Conservation (phyloP, 1,284 basidiomycete species). For the Ustanciosporium gigantosporum region DNA sequence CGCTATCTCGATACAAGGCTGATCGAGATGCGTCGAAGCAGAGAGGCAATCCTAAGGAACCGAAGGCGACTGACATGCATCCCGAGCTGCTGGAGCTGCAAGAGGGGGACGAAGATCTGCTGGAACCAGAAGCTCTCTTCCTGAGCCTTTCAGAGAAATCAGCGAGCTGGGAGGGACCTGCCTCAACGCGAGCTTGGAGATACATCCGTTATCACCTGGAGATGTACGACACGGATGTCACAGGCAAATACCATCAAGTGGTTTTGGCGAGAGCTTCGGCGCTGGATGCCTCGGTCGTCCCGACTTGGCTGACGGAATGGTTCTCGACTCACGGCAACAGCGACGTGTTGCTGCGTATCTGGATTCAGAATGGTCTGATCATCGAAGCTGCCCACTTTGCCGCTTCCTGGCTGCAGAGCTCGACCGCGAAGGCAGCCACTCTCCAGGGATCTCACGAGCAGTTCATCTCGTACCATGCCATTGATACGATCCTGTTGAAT, state of each 20-base stretch:
- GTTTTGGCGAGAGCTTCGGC: constrained; percentile 59
- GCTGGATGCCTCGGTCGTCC: constrained; percentile 10
- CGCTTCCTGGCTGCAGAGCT: constrained; percentile 10
- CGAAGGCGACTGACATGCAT: constrained; percentile 17
- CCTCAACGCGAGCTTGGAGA: constrained; percentile 80
- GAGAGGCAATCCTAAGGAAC: constrained; percentile 5
- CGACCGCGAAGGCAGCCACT: constrained; percentile 2
- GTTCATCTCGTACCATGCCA: constrained; percentile 20
- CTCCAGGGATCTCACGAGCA: constrained; percentile 13
- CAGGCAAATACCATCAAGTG: constrained; percentile 69
- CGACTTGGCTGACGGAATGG: constrained; percentile 29
- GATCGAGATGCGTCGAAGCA: constrained; percentile 10
- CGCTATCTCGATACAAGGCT: constrained; percentile 27
- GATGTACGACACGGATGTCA: constrained; percentile 70
- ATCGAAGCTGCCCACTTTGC: constrained; percentile 28
- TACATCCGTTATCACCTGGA: constrained; percentile 80
- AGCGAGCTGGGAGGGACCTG: constrained; percentile 77
- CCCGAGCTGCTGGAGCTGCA: constrained; percentile 38
- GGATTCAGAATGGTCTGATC: constrained; percentile 19
- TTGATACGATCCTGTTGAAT: constrained; percentile 29
- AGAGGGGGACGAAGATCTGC: constrained; percentile 41
- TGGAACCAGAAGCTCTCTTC: constrained; percentile 48
- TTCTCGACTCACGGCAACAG: constrained; percentile 19
- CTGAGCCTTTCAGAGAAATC: constrained; percentile 43
- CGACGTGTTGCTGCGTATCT: constrained; percentile 27